These are phyloP conservation scores for Teratosphaeriaceae sp. DNA, from an alignment of 2,329 filamentous ascomycete species.

Conservation along the genomic window DNA sequence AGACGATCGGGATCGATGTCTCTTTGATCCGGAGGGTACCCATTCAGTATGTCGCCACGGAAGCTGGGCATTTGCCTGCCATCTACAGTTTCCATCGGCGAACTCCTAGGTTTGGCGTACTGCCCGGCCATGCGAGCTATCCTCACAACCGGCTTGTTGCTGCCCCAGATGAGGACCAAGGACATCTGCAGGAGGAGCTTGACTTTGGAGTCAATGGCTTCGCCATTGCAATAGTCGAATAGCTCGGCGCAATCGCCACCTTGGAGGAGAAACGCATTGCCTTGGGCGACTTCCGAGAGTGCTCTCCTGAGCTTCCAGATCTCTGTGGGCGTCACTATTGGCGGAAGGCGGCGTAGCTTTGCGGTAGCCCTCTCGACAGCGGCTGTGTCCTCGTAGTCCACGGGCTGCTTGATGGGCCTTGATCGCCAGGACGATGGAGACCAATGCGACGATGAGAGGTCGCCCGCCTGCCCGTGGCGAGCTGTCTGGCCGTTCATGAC, in stretches of 20 bases:
- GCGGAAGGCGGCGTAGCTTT: constrained; percentile 64
- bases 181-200: constrained; percentile 97
- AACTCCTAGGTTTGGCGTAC: constrained; percentile 92
- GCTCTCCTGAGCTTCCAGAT: constrained; percentile 73
- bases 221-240: constrained; percentile 90
- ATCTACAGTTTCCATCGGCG: constrained; percentile 73
- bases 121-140: constrained; percentile 96
- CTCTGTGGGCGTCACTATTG: constrained; percentile 71
- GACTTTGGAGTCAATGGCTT: constrained; percentile 90
- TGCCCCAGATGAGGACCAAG: constrained; percentile 86
- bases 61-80: constrained; percentile 82
- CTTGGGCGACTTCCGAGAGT: constrained; percentile 78
- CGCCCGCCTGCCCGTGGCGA: background rate
- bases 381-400: constrained; percentile 58
- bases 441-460: constrained; percentile 36
- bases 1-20: constrained; percentile 76
- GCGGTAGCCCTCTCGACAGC: constrained; percentile 54
- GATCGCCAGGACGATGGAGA: constrained; percentile 63
- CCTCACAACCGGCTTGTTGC: constrained; percentile 74
- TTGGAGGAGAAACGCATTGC: constrained; percentile 89
- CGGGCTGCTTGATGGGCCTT: constrained; percentile 72
- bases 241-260: constrained; percentile 96
- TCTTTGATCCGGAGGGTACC: constrained; percentile 68
- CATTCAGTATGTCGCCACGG: constrained; percentile 92
- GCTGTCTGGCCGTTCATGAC: constrained; percentile 9